A percentile compares a stretch with the other conserved stretches of the same genome.
Evolutionary conservation across 2,329 filamentous ascomycete species (phyloP).

Genomic region (Ophiostoma tasmaniense): DNA sequence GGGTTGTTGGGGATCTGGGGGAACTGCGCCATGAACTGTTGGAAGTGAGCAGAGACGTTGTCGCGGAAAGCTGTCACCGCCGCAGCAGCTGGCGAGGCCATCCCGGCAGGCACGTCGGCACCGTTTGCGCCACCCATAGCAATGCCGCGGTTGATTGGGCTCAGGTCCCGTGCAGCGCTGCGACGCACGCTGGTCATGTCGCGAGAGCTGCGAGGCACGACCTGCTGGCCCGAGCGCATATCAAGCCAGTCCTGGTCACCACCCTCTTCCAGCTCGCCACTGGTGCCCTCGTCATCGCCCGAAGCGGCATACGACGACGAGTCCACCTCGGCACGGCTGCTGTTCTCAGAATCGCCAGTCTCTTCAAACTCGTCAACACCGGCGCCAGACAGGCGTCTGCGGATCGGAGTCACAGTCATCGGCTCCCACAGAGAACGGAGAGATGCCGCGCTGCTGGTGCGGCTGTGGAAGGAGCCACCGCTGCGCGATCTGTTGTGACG

Average conservation of each 20-base stretch:
- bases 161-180: constrained; percentile 19
- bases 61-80: constrained; percentile 60
- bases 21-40: constrained; percentile 42
- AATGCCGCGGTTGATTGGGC: constrained; percentile 15
- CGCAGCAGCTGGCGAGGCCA: constrained; percentile 49
- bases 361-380: constrained; percentile 3
- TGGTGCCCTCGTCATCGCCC: constrained; percentile 13
- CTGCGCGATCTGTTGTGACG: constrained; percentile 60
- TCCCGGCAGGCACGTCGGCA: constrained; percentile 29
- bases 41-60: constrained; percentile 52
- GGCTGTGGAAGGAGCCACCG: constrained; percentile 50
- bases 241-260: constrained; percentile 33
- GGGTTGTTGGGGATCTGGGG: constrained; percentile 34
- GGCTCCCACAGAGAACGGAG: constrained; percentile 59
- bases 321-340: constrained; percentile 17
- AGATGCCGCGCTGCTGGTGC: constrained; percentile 58
- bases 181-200: constrained; percentile 16
- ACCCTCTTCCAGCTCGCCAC: constrained; percentile 20
- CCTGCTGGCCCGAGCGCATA: constrained; percentile 26
- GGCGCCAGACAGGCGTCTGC: constrained; percentile 7
- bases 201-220: constrained; percentile 7
- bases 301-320: constrained; percentile 18
- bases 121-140: constrained; percentile 3
- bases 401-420: constrained; percentile 15
- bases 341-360: constrained; percentile 6